Base-by-base conservation (phyloP, 306 rosid species). In the Acacia crassicarpa region DNA sequence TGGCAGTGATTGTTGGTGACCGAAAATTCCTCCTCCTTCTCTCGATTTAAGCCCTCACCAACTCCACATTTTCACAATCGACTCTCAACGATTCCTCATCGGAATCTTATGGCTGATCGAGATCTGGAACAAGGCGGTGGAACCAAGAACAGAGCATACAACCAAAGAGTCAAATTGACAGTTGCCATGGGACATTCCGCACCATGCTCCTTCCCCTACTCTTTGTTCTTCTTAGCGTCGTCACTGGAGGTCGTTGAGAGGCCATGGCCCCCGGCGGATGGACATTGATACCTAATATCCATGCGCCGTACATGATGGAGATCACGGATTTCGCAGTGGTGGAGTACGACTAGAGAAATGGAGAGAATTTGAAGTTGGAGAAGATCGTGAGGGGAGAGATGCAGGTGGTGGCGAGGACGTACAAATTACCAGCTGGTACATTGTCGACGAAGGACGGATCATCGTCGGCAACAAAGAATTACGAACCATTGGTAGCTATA, bases 381-480 rank as follows among this genome's bases (percentile, higher is more conserved):
- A 71, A 25, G 14, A 83, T 85, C 16, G 67, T 87, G 14, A 72
- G 67, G 75, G 93, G 91, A 5, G 84, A 88, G 77, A 75, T 77
- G 13, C 94, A 90, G 80, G 92, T 87, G 3, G 94, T 87, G 7
- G 51, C 91, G 1, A 91, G 92, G 3, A 67, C n/a, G n/a, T n/a
- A n/a, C 72, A 2, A 89, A 83, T 33, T 90, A 80, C 49, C 86
- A 85, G 53, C 90, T 92, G 2, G 77, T 83, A n/a, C n/a, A 8
- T 15, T 92, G 16, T n/a, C 53, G 22, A 85, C 86, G 0, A 74
- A 83, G 16, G 84, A 76, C 2, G 78, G 74, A 33, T 16, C 54
- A 0, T 33, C 48, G 4, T 38, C 27, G 46, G 12, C 46, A 23
- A 16, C 51, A 19, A 30, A 30, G 67, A 23, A 75, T 5, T 87